phyloP scores from a whole-genome alignment of 1,284 basidiomycete species.

The Cutaneotrichosporon cutaneum region DNA sequence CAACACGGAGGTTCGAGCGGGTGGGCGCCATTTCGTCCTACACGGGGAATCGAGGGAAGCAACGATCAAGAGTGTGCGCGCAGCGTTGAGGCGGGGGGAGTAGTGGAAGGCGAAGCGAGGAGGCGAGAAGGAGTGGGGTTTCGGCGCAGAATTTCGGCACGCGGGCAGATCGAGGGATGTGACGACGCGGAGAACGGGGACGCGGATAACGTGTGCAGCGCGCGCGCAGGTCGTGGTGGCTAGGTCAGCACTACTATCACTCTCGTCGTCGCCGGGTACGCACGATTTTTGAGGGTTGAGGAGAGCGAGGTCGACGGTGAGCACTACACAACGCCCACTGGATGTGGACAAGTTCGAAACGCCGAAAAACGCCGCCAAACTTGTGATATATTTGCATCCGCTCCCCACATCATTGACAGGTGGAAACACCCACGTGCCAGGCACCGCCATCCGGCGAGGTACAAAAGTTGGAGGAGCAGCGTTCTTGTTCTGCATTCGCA shows the following conservation, averaged over 20 bases:
- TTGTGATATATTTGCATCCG: neutral
- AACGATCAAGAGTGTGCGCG: neutral
- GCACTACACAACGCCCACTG: neutral
- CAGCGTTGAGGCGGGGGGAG: neutral
- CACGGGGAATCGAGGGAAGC: neutral
- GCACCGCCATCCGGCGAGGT: neutral
- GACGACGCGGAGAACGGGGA: neutral
- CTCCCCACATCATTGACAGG: neutral
- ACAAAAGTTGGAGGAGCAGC: neutral
- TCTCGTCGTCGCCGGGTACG: neutral
- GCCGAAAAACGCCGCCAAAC: neutral
- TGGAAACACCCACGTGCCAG: neutral
- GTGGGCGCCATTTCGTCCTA: constrained; percentile 23
- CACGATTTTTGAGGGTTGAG: constrained; percentile 21
- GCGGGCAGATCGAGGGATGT: neutral
- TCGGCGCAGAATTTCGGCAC: constrained; percentile 2
- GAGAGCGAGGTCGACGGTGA: constrained; percentile 9
- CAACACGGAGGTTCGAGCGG: constrained; percentile 76
- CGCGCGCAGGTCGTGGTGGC: neutral
- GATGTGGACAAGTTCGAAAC: neutral
- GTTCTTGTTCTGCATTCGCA: constrained; percentile 10
- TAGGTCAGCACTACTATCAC: constrained; percentile 16
- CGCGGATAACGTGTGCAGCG: neutral
- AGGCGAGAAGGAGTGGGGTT: neutral
- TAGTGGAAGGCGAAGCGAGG: neutral